Percentiles rank a stretch among this genome's conserved stretches.
phyloP scores from a whole-genome alignment of 768 basidiomycete genomes.

The Boletellus emodensis region DNA sequence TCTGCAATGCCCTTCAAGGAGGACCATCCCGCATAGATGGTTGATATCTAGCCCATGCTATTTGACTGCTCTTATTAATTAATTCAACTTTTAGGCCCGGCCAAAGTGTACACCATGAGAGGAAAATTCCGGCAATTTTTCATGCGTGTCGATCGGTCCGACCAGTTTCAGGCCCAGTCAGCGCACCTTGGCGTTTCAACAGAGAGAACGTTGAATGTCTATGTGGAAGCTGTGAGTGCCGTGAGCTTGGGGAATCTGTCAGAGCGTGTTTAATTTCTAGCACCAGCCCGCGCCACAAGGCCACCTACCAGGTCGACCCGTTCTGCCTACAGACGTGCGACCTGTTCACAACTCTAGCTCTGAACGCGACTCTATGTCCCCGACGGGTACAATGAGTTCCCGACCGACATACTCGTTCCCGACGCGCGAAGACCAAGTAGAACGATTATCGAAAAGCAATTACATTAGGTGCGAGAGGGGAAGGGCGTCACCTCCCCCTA shows the following conservation, averaged over 20 bases:
- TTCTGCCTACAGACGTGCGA: slow-evolving; percentile 4
- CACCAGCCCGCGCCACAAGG: slow-evolving; percentile 26
- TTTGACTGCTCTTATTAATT: slow-evolving; percentile 1
- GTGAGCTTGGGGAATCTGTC: neutral
- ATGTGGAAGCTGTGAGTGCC: slow-evolving; percentile 54
- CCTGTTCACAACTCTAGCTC: slow-evolving; percentile 15
- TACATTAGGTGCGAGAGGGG: slow-evolving; percentile 9
- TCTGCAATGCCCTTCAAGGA: slow-evolving; percentile 54
- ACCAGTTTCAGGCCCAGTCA: slow-evolving; percentile 46
- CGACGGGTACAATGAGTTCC: neutral
- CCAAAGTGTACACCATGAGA: slow-evolving; percentile 61
- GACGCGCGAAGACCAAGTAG: slow-evolving; percentile 29
- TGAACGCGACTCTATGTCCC: slow-evolving; percentile 13
- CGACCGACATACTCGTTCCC: slow-evolving; percentile 8
- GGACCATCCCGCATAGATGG: slow-evolving; percentile 70
- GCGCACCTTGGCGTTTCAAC: slow-evolving; percentile 55
- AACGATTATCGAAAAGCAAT: slow-evolving; percentile 24
- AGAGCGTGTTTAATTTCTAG: slow-evolving; percentile 6
- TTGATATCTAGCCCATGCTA: slow-evolving; percentile 18
- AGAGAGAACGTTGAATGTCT: slow-evolving; percentile 52
- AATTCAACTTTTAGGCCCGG: slow-evolving; percentile 48
- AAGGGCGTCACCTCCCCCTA: slow-evolving; percentile 15
- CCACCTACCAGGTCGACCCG: slow-evolving; percentile 24
- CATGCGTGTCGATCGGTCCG: slow-evolving; percentile 52
- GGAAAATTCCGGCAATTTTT: slow-evolving; percentile 69